Conservation (phyloP, 31 red algal genomes). For the Asparagopsis taxiformis region DNA sequence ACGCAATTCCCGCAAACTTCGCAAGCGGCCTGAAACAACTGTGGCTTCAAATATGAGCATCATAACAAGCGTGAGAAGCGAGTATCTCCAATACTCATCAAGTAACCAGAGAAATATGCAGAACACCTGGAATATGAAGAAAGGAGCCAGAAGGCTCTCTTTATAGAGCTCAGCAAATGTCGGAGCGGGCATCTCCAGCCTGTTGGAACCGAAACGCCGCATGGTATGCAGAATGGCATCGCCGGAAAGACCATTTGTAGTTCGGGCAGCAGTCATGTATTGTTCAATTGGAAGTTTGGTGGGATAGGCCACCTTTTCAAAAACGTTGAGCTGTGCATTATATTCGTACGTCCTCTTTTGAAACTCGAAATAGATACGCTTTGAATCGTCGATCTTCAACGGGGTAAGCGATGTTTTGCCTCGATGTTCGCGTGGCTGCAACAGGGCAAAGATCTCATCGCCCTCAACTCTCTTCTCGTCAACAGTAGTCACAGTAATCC, state of each 20-base stretch:
- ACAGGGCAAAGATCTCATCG: slow-evolving; percentile 42
- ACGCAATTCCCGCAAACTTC: slow-evolving; percentile 87
- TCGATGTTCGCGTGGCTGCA: slow-evolving; percentile 62
- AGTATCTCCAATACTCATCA: slow-evolving; percentile 96
- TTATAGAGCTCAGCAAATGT: slow-evolving; percentile 91
- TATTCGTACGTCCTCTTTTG: slow-evolving; percentile 85
- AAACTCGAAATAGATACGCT: slow-evolving; percentile 71
- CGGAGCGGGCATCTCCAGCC: slow-evolving; percentile 89
- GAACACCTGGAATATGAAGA: slow-evolving; percentile 98
- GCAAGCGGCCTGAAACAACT: slow-evolving; percentile 73
- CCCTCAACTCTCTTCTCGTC: slow-evolving; percentile 9
- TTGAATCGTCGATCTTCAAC: slow-evolving; percentile 17
- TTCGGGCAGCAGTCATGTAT: slow-evolving; percentile 44
- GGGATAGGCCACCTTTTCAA: slow-evolving; percentile 77
- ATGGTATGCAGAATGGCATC: slow-evolving; percentile 28
- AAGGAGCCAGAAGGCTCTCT: slow-evolving; percentile 90
- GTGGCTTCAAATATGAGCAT: slow-evolving; percentile 97
- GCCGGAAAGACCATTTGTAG: slow-evolving; percentile 38
- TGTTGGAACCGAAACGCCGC: slow-evolving; percentile 70
- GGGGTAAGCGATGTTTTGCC: slow-evolving; percentile 70
- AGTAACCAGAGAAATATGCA: slow-evolving; percentile 95
- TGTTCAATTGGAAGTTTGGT: slow-evolving; percentile 36
- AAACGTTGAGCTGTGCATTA: slow-evolving; percentile 29
- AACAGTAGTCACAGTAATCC: slow-evolving; percentile 24
- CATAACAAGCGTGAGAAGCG: slow-evolving; percentile 87